Evolutionary conservation across 1,284 basidiomycete species (phyloP).

Genomic region (Microbotryum violaceum): DNA sequence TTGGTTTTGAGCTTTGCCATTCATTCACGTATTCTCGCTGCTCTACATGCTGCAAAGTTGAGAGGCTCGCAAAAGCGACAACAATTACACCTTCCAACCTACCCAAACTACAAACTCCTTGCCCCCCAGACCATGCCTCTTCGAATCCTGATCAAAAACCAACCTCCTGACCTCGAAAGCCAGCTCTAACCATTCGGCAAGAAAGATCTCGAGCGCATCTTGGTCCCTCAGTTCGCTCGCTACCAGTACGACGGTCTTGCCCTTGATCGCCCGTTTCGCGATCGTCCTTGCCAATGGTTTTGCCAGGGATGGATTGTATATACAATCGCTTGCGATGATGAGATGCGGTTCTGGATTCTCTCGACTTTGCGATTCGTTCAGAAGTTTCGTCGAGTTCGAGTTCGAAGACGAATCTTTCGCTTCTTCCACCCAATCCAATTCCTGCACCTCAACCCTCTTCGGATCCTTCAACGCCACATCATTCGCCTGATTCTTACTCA

Average conservation of each 20-base stretch:
- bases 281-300: slow-evolving; percentile 22
- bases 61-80: too few species aligned
- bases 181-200: slow-evolving; percentile 9
- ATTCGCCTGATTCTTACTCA: slow-evolving; percentile 6
- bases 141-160: too few species aligned
- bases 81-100: too few species aligned
- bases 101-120: too few species aligned
- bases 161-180: not conserved
- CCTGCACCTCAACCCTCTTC: not conserved
- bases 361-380: not conserved
- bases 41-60: too few species aligned
- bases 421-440: slow-evolving; percentile 17
- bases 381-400: not conserved
- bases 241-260: slow-evolving; percentile 17
- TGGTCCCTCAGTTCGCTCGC: slow-evolving; percentile 22
- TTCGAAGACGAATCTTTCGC: not conserved
- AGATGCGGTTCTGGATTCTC: slow-evolving; percentile 4
- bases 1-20: too few species aligned
- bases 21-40: too few species aligned
- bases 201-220: slow-evolving; percentile 23
- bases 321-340: slow-evolving; percentile 28
- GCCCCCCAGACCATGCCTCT: too few species aligned
- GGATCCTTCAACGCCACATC: not conserved
- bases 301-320: slow-evolving; percentile 30
- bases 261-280: slow-evolving; percentile 2